phyloP scores from a whole-genome alignment of 768 basidiomycete species.

The Neoboletus magnificus region DNA sequence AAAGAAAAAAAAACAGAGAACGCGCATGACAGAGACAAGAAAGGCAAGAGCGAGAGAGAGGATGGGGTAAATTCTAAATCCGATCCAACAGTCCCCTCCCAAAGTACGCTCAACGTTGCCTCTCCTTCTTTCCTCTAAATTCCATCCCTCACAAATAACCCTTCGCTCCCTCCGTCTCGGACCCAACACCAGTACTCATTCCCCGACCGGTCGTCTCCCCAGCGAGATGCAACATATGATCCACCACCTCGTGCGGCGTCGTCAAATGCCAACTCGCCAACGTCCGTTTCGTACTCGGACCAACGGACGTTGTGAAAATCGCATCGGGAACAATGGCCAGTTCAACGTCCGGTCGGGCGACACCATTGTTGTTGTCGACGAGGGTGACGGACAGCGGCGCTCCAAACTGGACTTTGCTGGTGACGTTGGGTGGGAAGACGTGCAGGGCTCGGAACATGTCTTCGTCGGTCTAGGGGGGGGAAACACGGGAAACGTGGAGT shows the following conservation, averaged over 20 bases:
- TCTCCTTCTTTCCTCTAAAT: no score
- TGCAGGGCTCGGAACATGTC: slow-evolving; percentile 96
- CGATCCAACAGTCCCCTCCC: no score
- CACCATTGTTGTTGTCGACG: slow-evolving; percentile 16
- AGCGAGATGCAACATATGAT: slow-evolving; percentile 67
- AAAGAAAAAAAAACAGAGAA: no score
- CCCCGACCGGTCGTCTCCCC: slow-evolving; percentile 29
- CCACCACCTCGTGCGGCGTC: slow-evolving; percentile 81
- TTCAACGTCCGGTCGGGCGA: slow-evolving; percentile 46
- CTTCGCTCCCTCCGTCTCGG: slow-evolving; percentile 8
- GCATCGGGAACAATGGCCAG: slow-evolving; percentile 63
- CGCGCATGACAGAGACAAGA: no score
- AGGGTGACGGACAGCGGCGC: slow-evolving; percentile 52
- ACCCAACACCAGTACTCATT: neutral
- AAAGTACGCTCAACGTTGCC: no score
- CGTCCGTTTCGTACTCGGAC: slow-evolving; percentile 84
- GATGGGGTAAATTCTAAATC: no score
- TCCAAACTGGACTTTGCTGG: slow-evolving; percentile 47
- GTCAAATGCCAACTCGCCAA: slow-evolving; percentile 92
- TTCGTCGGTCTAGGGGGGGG: slow-evolving; percentile 73
- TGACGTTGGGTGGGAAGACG: slow-evolving; percentile 45
- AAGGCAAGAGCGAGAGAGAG: no score
- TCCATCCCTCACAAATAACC: slow-evolving; percentile 14
- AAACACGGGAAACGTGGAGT: neutral
- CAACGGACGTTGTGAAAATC: slow-evolving; percentile 92